phyloP scores from a whole-genome alignment of 371 early-diverging fungal genomes.

The Zancudomyces culisetae region DNA sequence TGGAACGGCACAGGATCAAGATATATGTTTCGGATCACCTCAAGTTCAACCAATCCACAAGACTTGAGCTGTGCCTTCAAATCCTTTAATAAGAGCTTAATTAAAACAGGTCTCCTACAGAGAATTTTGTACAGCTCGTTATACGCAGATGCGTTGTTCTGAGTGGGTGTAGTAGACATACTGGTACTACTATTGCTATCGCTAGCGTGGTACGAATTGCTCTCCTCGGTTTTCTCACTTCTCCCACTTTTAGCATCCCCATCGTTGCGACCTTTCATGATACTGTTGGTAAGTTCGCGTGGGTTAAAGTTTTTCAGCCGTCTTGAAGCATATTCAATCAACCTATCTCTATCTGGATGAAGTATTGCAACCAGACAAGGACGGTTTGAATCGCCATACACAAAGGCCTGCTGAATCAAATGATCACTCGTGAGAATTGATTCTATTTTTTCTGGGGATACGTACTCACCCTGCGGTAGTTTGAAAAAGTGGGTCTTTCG shows the following conservation, averaged over 20 bases:
- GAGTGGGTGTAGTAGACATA: neutral
- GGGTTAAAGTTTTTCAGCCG: neutral
- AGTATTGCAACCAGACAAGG: conserved; percentile 23
- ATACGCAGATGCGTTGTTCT: neutral
- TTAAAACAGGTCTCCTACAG: too few species aligned
- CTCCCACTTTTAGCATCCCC: too few species aligned
- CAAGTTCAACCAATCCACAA: neutral
- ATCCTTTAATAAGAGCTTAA: neutral
- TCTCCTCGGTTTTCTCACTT: neutral
- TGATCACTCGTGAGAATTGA: conserved; percentile 33
- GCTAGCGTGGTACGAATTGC: neutral
- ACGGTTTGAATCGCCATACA: conserved; percentile 25
- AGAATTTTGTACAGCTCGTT: neutral
- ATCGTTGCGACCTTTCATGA: too few species aligned
- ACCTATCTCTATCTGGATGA: conserved; percentile 25
- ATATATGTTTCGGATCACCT: neutral
- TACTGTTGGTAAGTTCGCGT: too few species aligned
- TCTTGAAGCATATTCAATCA: conserved; percentile 1
- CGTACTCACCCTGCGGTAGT: conserved; percentile 41
- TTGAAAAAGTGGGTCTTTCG: conserved; percentile 47
- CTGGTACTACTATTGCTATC: neutral
- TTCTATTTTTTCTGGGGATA: conserved; percentile 51
- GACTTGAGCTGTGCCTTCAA: neutral
- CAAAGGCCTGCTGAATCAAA: conserved; percentile 39
- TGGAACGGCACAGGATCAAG: neutral